A percentile compares a stretch with the other conserved stretches of the same genome.
Evolutionary conservation across 371 early-diverging fungal genomes (phyloP).

Genomic region (Mucor piriformis): DNA sequence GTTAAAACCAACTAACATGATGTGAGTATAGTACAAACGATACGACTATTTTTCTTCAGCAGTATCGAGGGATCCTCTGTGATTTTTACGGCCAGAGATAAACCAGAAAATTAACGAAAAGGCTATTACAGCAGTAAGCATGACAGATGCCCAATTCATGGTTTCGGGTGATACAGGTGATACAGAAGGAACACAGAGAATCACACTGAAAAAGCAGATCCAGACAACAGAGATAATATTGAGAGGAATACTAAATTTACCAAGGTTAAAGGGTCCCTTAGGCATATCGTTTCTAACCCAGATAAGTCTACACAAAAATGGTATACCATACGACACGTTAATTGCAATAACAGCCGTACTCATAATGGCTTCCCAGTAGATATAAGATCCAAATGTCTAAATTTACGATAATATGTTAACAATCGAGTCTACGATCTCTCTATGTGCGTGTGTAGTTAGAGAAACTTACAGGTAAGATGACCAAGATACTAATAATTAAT

Average conservation of each 20-base stretch:
- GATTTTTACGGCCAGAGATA: slow-evolving; percentile 22
- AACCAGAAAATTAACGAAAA: slow-evolving; percentile 32
- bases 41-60: neutral
- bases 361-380: slow-evolving; percentile 39
- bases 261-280: slow-evolving; percentile 34
- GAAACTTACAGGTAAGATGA: slow-evolving; percentile 26
- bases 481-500: slow-evolving; percentile 18
- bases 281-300: slow-evolving; percentile 31
- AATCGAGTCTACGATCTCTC: too few species aligned
- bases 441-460: too few species aligned
- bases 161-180: slow-evolving; percentile 24
- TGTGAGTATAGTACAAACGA: too few species aligned
- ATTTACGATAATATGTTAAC: neutral
- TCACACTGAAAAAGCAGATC: slow-evolving; percentile 30
- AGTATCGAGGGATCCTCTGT: slow-evolving; percentile 1
- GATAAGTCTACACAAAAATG: slow-evolving; percentile 33
- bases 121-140: slow-evolving; percentile 27
- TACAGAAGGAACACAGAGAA: slow-evolving; percentile 30
- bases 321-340: slow-evolving; percentile 31
- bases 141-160: slow-evolving; percentile 37
- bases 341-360: slow-evolving; percentile 29
- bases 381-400: slow-evolving; percentile 21
- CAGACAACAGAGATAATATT: slow-evolving; percentile 34
- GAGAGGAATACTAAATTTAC: slow-evolving; percentile 24
- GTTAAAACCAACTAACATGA: too few species aligned